Percentiles rank a stretch among this genome's conserved stretches.
phyloP scores from a whole-genome alignment of 2,329 filamentous ascomycete genomes.

The Ophiostoma sp. region DNA sequence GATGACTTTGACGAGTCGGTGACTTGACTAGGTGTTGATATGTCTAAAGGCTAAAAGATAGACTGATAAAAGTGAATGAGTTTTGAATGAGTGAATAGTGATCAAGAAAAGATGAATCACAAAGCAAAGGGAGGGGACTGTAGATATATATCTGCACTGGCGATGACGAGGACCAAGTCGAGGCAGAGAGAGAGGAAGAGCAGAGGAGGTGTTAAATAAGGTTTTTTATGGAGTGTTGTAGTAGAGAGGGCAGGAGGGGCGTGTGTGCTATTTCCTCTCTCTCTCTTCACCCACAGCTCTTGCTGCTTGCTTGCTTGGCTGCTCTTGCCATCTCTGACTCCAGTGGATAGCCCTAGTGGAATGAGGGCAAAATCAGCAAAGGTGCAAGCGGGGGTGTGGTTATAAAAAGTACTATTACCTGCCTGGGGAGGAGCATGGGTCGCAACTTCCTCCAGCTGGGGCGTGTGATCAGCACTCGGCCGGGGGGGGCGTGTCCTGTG shows the following conservation, averaged over 20 bases:
- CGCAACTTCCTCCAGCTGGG: not conserved
- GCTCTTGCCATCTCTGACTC: not conserved
- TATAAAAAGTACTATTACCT: not conserved
- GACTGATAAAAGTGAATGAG: not conserved
- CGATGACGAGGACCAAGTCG: not conserved
- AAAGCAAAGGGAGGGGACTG: not conserved
- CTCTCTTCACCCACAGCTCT: not conserved
- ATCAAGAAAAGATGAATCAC: not conserved
- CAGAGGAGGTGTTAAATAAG: slow-evolving; percentile 19
- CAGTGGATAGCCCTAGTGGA: not conserved
- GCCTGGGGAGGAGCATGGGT: not conserved
- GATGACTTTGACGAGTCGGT: too few species aligned
- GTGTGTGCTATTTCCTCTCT: not conserved
- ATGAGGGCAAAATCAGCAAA: slow-evolving; percentile 10
- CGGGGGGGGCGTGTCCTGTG: not conserved
- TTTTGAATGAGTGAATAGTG: not conserved
- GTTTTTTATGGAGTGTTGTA: slow-evolving; percentile 18
- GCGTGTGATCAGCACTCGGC: not conserved
- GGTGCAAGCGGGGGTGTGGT: not conserved
- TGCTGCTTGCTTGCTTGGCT: not conserved
- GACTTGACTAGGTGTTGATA: not conserved
- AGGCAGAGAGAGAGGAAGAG: not conserved
- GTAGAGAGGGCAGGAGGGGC: slow-evolving; percentile 8
- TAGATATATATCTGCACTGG: slow-evolving; percentile 6
- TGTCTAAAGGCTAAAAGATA: not conserved